phyloP scores from a whole-genome alignment of 2,329 filamentous ascomycete species.

The Ceratocystis variospora region DNA sequence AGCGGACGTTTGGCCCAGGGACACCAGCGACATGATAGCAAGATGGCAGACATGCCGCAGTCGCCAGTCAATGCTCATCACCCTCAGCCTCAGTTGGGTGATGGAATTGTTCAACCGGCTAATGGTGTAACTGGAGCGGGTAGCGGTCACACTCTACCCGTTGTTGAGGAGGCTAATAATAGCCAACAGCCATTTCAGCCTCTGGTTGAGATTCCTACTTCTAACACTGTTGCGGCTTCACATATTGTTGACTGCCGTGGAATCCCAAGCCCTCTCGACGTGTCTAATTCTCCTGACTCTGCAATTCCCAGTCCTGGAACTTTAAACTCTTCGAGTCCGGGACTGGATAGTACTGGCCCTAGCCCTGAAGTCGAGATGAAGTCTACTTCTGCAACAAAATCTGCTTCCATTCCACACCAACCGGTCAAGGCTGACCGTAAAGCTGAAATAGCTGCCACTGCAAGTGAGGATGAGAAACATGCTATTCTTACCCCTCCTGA shows the following conservation, averaged over 20 bases:
- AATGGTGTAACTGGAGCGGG: background rate
- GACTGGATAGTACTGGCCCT: background rate
- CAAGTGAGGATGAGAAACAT: constrained; percentile 53
- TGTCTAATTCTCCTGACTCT: constrained; percentile 5
- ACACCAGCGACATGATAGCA: constrained; percentile 16
- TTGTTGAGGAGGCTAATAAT: background rate
- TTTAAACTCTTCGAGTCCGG: background rate
- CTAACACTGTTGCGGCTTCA: constrained; percentile 15
- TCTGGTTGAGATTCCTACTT: constrained; percentile 8
- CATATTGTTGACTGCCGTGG: constrained; percentile 8
- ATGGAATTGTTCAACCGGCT: background rate
- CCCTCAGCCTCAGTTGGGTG: background rate
- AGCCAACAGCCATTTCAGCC: background rate
- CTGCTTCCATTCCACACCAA: background rate
- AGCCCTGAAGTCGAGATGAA: background rate
- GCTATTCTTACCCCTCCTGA: constrained; percentile 84
- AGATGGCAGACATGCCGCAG: background rate
- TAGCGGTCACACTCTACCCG: background rate
- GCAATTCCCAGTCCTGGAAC: background rate
- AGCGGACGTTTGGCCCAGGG: background rate
- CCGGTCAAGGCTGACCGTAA: constrained; percentile 40
- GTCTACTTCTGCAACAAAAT: background rate
- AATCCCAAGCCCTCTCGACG: background rate
- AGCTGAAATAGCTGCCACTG: constrained; percentile 34
- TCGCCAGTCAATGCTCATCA: background rate